Percentiles rank a stretch among this genome's conserved stretches.
Evolutionary conservation across 2,329 filamentous ascomycete genomes (phyloP).

Genomic region (Exophiala calicioides): DNA sequence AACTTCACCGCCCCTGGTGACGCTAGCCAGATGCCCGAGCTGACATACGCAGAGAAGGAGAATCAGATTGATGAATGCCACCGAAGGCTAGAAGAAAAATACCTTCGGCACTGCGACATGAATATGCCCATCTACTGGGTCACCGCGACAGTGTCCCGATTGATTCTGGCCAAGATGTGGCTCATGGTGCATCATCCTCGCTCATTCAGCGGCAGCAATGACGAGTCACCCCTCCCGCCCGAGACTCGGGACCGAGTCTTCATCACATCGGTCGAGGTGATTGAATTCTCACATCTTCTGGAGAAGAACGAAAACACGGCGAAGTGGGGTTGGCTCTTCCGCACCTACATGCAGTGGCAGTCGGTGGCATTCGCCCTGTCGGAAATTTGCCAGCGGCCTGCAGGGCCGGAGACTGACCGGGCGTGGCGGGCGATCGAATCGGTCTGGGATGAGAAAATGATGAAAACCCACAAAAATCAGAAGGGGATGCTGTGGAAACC

Average conservation of each 20-base stretch:
- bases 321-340: slow-evolving; percentile 67
- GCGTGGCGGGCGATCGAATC: slow-evolving; percentile 61
- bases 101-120: slow-evolving; percentile 55
- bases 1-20: slow-evolving; percentile 39
- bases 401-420: slow-evolving; percentile 59
- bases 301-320: slow-evolving; percentile 63
- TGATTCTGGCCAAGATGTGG: slow-evolving; percentile 77
- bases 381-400: slow-evolving; percentile 59
- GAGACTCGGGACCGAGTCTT: slow-evolving; percentile 70
- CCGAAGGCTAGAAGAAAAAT: slow-evolving; percentile 56
- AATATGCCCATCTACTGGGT: slow-evolving; percentile 65
- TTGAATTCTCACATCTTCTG: slow-evolving; percentile 69
- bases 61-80: slow-evolving; percentile 55
- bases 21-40: slow-evolving; percentile 22
- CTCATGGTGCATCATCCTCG: slow-evolving; percentile 75
- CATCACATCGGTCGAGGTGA: slow-evolving; percentile 70
- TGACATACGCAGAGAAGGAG: slow-evolving; percentile 39
- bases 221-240: slow-evolving; percentile 57
- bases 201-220: slow-evolving; percentile 51
- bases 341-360: slow-evolving; percentile 67
- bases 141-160: slow-evolving; percentile 65
- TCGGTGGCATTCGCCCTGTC: slow-evolving; percentile 63
- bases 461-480: slow-evolving; percentile 40
- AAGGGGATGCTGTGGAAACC: slow-evolving; percentile 65
- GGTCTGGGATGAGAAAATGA: slow-evolving; percentile 43